Percentiles rank a stretch among this genome's conserved stretches.
These are phyloP conservation scores for Malbranchea cinnamomea DNA, from an alignment of 2,329 filamentous ascomycete species.

Conservation along the genomic window DNA sequence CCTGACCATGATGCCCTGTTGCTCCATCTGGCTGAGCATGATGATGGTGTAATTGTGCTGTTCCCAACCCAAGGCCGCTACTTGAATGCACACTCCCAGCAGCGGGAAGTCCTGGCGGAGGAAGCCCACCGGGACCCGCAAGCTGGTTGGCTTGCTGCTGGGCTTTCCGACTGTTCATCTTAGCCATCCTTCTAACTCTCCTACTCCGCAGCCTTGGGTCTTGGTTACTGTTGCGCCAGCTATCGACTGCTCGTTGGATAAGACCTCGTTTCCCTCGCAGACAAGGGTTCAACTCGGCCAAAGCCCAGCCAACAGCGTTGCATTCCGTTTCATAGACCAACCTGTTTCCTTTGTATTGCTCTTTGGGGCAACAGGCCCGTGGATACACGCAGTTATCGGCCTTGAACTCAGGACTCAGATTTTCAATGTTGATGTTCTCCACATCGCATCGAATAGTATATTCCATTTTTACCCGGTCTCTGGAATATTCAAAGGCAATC, in stretches of 20 bases:
- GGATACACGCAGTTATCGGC: slow-evolving; percentile 97
- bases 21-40: slow-evolving; percentile 54
- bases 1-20: slow-evolving; percentile 42
- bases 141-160: slow-evolving; percentile 49
- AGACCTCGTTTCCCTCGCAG: slow-evolving; percentile 85
- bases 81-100: slow-evolving; percentile 18
- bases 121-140: slow-evolving; percentile 47
- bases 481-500: slow-evolving; percentile 97
- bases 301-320: slow-evolving; percentile 98
- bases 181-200: slow-evolving; percentile 86
- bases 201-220: slow-evolving; percentile 82
- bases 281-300: slow-evolving; percentile 83
- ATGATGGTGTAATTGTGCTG: slow-evolving; percentile 56
- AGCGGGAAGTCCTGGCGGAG: slow-evolving; percentile 45
- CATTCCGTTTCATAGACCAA: slow-evolving; percentile 96
- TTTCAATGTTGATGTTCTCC: slow-evolving; percentile 86
- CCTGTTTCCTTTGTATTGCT: slow-evolving; percentile 91
- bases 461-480: slow-evolving; percentile 97
- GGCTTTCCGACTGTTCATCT: slow-evolving; percentile 77
- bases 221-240: slow-evolving; percentile 98
- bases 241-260: slow-evolving; percentile 93
- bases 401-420: slow-evolving; percentile 77
- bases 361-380: slow-evolving; percentile 83
- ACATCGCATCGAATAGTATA: slow-evolving; percentile 98
- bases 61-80: slow-evolving; percentile 54